Evolutionary conservation across 495 filamentous ascomycete genomes (phyloP), one percentile per base, ranked within the genome.

Genomic region (Podospora conica): DNA sequence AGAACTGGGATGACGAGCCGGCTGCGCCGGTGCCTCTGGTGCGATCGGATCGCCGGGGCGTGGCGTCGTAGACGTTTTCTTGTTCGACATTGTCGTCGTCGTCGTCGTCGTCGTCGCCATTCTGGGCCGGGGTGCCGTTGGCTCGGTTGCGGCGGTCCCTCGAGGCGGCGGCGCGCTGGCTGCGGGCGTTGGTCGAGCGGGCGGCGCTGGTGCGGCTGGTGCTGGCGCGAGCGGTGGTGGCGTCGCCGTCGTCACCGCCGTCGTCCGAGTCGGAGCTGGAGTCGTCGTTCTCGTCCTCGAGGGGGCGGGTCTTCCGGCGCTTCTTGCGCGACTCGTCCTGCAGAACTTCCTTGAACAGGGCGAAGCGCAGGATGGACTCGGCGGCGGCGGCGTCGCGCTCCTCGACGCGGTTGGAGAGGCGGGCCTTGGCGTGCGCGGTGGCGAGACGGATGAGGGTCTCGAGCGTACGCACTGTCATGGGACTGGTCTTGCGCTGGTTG

Each of bases 361-460:
- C 95, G 73, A 97, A 99, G 25, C 95, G 86, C 48, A 99, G 81
- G 70, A 99, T 96, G 20, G 86, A 82, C 74, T 99, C 94, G 11
- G 95, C 95, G 60, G 91, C 87, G 59, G 91, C 80, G 7, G 93
- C 93, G 77, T 99, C 95, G 60, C 88, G 87, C 73, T 96, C 89
- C 57, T 98, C 95, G 1, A 99, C 95, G n/a, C 91, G 83, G 70
- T 88, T 94, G 12, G 92, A 96, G 9, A 99, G 84, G 6, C 95
- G 86, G 10, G 93, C 84, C 79, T 99, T 99, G 60, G 95, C 96
- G 71, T 99, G 95, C 9, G 95, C 95, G 9, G 95, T 97, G 12
- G 96, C 89, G 2, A 99, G 83, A 87, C 95, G 95, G 75, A 99
- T 98, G 55, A 99, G 83, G 0, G 95, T 99, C 78, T 99, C 95